A percentile compares a stretch with the other conserved stretches of the same genome.
These are phyloP conservation scores for Simmondsia chinensis DNA, from an alignment of 148 eudicot genomes.

Conservation along the genomic window DNA sequence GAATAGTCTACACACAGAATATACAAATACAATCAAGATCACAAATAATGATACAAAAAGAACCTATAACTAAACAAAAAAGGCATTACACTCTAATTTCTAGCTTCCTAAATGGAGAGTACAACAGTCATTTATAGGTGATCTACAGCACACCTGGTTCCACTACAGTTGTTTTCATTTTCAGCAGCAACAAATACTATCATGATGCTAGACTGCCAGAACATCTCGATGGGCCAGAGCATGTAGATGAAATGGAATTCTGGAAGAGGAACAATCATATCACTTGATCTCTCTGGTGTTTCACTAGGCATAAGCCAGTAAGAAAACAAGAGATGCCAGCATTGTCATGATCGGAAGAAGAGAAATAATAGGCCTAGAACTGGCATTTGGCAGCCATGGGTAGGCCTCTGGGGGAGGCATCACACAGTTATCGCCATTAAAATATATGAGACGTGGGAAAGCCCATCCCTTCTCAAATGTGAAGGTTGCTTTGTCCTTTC, in stretches of 20 bases:
- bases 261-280: too few species aligned
- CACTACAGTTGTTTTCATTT: slow-evolving; percentile 1
- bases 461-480: slow-evolving; percentile 64
- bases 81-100: slow-evolving; percentile 6
- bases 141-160: slow-evolving; percentile 10
- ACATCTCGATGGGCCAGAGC: too few species aligned
- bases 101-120: slow-evolving; percentile 5
- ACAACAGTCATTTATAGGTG: slow-evolving; percentile 7
- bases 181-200: background rate
- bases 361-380: slow-evolving; percentile 13
- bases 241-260: too few species aligned
- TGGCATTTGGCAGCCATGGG: slow-evolving; percentile 52
- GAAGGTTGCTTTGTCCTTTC: slow-evolving; percentile 43
- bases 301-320: slow-evolving; percentile 14
- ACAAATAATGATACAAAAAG: slow-evolving; percentile 7
- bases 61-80: slow-evolving; percentile 24
- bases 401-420: slow-evolving; percentile 72
- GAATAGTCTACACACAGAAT: slow-evolving; percentile 7
- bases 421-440: slow-evolving; percentile 59
- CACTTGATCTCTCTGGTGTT: too few species aligned
- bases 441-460: slow-evolving; percentile 52
- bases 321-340: slow-evolving; percentile 14
- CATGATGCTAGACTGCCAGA: background rate
- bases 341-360: slow-evolving; percentile 13
- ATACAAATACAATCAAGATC: slow-evolving; percentile 11